These are phyloP conservation scores for Sphagnum magellanicum DNA, from an alignment of 228 moss, liverwort and hornwort genomes.

Conservation along the genomic window DNA sequence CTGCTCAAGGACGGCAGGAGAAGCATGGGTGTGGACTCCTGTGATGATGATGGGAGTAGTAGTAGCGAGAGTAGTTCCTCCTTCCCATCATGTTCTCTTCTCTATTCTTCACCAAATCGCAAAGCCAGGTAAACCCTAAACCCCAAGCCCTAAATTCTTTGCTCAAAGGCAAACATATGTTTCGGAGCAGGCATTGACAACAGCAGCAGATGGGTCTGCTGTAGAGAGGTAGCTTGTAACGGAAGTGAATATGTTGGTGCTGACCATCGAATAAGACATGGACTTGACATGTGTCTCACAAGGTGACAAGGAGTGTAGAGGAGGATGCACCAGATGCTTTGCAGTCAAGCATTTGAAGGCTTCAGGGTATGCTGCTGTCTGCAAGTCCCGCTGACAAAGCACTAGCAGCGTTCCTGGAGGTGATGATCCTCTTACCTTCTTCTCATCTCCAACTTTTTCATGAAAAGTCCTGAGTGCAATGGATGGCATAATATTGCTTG, in stretches of 20 bases:
- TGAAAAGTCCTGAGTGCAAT: too few species aligned
- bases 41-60: background rate
- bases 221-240: conserved; percentile 54
- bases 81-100: too few species aligned
- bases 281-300: conserved; percentile 44
- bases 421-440: conserved; percentile 4
- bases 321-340: conserved; percentile 61
- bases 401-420: conserved; percentile 53
- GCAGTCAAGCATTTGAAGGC: conserved; percentile 41
- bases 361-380: conserved; percentile 57
- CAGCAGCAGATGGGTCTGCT: conserved; percentile 32
- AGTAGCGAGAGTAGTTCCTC: too few species aligned
- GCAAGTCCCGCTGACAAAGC: conserved; percentile 61
- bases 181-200: conserved; percentile 41
- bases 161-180: too few species aligned
- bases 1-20: conserved; percentile 16
- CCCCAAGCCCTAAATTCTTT: too few species aligned
- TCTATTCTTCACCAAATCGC: too few species aligned
- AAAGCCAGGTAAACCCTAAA: too few species aligned
- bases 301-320: conserved; percentile 55
- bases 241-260: conserved; percentile 41
- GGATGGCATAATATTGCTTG: too few species aligned
- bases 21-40: too few species aligned
- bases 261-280: conserved; percentile 47
- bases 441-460: background rate